Conservation (phyloP, 257 asterid genomes). For the Salvia miltiorrhiza region DNA sequence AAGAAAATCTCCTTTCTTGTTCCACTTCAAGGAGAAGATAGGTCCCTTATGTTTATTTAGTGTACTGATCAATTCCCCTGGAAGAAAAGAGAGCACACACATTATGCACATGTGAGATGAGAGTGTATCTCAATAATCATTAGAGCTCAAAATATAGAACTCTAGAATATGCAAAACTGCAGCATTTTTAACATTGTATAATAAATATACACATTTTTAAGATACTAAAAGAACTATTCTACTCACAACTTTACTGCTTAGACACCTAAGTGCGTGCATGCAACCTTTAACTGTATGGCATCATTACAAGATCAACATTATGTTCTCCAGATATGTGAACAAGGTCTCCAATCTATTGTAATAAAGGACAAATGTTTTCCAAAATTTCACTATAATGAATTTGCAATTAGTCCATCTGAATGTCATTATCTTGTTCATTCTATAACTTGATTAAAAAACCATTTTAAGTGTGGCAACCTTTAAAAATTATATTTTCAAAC, state of each 20-base stretch:
- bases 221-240: not conserved
- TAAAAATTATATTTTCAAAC: not conserved
- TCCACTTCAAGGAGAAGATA: slow-evolving; percentile 96
- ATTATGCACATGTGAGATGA: slow-evolving; percentile 13
- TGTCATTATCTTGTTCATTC: not conserved
- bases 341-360: not conserved
- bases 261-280: not conserved
- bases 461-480: not conserved
- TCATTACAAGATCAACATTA: slow-evolving; percentile 11
- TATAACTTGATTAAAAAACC: not conserved
- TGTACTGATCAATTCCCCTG: slow-evolving; percentile 85
- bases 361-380: not conserved
- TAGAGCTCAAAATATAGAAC: not conserved
- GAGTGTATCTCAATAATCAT: not conserved
- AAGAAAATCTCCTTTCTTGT: slow-evolving; percentile 92
- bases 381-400: not conserved
- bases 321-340: not conserved
- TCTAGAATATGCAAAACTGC: not conserved
- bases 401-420: not conserved
- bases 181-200: slow-evolving; percentile 7
- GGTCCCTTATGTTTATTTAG: slow-evolving; percentile 94
- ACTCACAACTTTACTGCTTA: slow-evolving; percentile 2
- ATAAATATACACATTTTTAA: not conserved
- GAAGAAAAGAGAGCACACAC: slow-evolving; percentile 26
- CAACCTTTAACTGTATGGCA: not conserved